phyloP scores from a whole-genome alignment of 116 monocot genomes.

The Posidonia oceanica region DNA sequence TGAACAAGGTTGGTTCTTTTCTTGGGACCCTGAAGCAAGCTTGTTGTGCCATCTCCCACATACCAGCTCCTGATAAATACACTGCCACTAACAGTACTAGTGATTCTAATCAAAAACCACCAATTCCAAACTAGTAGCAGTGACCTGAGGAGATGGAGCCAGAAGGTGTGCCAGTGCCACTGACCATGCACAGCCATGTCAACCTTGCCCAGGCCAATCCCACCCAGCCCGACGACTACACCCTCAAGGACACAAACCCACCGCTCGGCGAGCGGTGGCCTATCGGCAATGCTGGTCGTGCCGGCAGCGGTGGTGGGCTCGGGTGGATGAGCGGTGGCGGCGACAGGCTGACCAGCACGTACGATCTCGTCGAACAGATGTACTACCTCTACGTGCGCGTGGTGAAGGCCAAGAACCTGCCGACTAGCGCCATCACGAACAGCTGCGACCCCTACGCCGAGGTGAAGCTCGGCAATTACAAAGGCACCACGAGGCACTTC shows the following conservation, averaged over 20 bases:
- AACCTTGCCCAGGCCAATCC: slow-evolving; percentile 11
- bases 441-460: slow-evolving; percentile 76
- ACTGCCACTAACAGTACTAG: neutral
- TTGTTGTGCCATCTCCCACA: neutral
- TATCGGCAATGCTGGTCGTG: slow-evolving; percentile 1
- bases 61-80: neutral
- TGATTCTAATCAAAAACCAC: neutral
- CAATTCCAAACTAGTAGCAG: neutral
- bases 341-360: slow-evolving; percentile 58
- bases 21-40: neutral
- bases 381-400: slow-evolving; percentile 76
- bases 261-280: slow-evolving; percentile 47
- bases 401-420: slow-evolving; percentile 72
- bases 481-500: slow-evolving; percentile 55
- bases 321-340: slow-evolving; percentile 7
- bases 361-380: slow-evolving; percentile 83
- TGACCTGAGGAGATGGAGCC: neutral
- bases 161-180: neutral
- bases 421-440: slow-evolving; percentile 38
- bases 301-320: neutral
- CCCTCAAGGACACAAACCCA: slow-evolving; percentile 44
- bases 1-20: neutral
- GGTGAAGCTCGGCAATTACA: slow-evolving; percentile 82
- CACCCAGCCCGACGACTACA: slow-evolving; percentile 30
- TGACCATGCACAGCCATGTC: neutral